A percentile compares a stretch with the other conserved stretches of the same genome.
Evolutionary conservation across 2,329 filamentous ascomycete species (phyloP).

Genomic region (Allantophomopsis lycopodina): DNA sequence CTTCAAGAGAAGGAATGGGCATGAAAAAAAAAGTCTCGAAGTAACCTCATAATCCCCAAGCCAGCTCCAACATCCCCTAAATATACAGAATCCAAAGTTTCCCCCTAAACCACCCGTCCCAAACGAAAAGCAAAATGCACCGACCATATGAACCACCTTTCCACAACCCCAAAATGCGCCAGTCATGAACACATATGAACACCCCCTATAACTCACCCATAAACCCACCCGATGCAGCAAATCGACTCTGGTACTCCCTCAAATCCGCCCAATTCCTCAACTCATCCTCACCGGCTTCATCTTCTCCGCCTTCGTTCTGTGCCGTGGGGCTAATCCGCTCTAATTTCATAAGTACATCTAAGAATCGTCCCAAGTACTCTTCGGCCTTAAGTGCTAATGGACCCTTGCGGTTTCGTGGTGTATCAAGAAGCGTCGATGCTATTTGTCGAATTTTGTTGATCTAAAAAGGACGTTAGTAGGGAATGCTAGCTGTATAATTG

Average conservation of each 20-base stretch:
- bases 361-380: slow-evolving; percentile 56
- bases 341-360: slow-evolving; percentile 61
- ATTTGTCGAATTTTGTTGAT: slow-evolving; percentile 79
- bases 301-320: slow-evolving; percentile 7
- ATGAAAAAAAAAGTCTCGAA: no score
- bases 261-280: slow-evolving; percentile 66
- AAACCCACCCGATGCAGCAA: slow-evolving; percentile 51
- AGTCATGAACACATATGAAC: no score
- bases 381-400: slow-evolving; percentile 45
- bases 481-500: background rate
- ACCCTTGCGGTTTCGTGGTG: slow-evolving; percentile 36
- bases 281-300: slow-evolving; percentile 63
- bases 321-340: slow-evolving; percentile 30
- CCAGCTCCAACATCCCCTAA: no score
- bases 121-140: no score
- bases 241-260: slow-evolving; percentile 63
- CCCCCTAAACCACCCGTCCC: no score
- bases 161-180: no score
- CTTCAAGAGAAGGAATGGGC: no score
- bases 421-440: slow-evolving; percentile 63
- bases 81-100: no score
- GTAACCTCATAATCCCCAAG: no score
- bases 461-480: slow-evolving; percentile 6
- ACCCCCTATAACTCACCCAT: slow-evolving; percentile 3
- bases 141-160: no score